Evolutionary conservation across 176 grass and related monocot genomes (phyloP), one percentile per base, ranked within the genome.

Genomic region (Triticum dicoccoides): DNA sequence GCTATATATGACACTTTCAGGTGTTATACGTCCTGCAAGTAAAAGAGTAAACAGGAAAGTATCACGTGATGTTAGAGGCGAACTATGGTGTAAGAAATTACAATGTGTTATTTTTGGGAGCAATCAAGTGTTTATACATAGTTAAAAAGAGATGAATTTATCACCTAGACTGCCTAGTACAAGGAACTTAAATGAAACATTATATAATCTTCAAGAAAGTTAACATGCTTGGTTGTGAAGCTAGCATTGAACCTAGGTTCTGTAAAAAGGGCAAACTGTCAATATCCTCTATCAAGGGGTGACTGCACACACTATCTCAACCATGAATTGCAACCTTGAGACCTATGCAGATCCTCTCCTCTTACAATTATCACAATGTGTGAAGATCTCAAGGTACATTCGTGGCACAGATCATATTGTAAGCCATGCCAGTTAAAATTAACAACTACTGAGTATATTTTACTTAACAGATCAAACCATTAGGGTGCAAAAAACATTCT

Each of bases 1-100:
- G 86, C 96, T 98, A 83, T 96, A 96, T 77, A 89, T 98, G 69
- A 98, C 93, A 80, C 93, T 98, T 95, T 98, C 96, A 82, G 92
- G 93, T 71, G 96, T 98, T 77, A 98, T 94, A 77, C 96, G 93
- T 77, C 96, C 96, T 98, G 90, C 79, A 83, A 42, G 86, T 85
- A 58, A 88, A 84, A 69, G 44, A 86, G 33, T 81, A 49, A 73
- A 84, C 78, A 47, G 15, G 77, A 42, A 58, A 64, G 51, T 83
- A 18, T 23, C 17, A 82, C 17, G 44, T 41, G 9, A 61, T 13
- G 34, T 65, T 75, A 68, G 34, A 75, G 67, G 47, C 2, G 64
- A 54, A 52, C 21, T 11, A 11, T 65, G 44, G 4, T 27, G n/a
- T 83, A 51, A 76, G 0, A 84, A 47, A 82, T 23, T 4, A 44